A percentile compares a stretch with the other conserved stretches of the same genome.
Conservation (phyloP, 2,329 filamentous ascomycete species). For the Colletotrichum theobromicola region DNA sequence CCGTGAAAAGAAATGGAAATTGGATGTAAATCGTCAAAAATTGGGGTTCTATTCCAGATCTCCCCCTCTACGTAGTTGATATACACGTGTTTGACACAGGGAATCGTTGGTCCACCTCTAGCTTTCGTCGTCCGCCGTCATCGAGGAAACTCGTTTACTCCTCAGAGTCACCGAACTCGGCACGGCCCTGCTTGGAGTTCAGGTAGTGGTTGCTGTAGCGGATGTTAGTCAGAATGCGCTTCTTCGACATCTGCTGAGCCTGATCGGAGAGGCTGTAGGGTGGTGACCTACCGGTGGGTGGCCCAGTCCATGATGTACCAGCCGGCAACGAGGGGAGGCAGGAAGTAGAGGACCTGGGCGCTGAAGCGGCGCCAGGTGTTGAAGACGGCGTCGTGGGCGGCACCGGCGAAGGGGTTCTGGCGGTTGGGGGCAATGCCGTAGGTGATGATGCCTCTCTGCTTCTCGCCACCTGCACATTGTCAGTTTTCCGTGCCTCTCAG, state of each 20-base stretch:
- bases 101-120: slow-evolving; percentile 43
- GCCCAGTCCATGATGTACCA: slow-evolving; percentile 93
- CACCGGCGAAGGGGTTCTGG: slow-evolving; percentile 84
- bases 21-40: slow-evolving; percentile 3
- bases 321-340: slow-evolving; percentile 76
- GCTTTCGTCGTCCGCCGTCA: slow-evolving; percentile 21
- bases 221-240: slow-evolving; percentile 15
- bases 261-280: neutral
- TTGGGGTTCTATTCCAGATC: slow-evolving; percentile 36
- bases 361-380: slow-evolving; percentile 91
- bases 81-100: slow-evolving; percentile 39
- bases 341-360: slow-evolving; percentile 87
- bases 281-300: slow-evolving; percentile 74
- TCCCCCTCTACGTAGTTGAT: slow-evolving; percentile 31
- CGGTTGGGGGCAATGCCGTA: slow-evolving; percentile 88
- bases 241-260: neutral
- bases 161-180: slow-evolving; percentile 47
- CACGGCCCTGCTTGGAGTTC: slow-evolving; percentile 78
- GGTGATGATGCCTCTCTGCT: slow-evolving; percentile 68
- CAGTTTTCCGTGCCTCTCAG: neutral
- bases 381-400: slow-evolving; percentile 84
- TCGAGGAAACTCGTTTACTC: slow-evolving; percentile 37
- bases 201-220: slow-evolving; percentile 74
- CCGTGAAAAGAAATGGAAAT: neutral
- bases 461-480: slow-evolving; percentile 52